Percentiles rank a stretch among this genome's conserved stretches.
These are phyloP conservation scores for Pyrus betulifolia DNA, from an alignment of 306 rosid genomes.

Conservation along the genomic window DNA sequence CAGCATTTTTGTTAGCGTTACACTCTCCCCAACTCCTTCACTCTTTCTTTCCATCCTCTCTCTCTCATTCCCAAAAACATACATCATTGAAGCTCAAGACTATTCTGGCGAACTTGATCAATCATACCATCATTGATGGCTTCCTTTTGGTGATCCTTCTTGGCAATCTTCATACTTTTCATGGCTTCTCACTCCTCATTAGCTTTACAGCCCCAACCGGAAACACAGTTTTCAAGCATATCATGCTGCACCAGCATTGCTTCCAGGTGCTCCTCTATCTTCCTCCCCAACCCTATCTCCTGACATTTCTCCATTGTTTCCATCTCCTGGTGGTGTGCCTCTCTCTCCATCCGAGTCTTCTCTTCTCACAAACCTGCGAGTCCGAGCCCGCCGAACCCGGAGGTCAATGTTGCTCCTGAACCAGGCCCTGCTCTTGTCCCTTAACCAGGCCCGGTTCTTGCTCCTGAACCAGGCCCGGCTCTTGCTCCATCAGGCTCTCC, in stretches of 20 bases:
- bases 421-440: too few species aligned
- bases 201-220: conserved; percentile 9
- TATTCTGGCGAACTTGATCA: conserved; percentile 3
- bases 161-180: conserved; percentile 12
- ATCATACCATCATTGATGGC: conserved; percentile 30
- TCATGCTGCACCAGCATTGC: conserved; percentile 38
- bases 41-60: neutral
- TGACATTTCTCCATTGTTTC: conserved; percentile 44
- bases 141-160: conserved; percentile 21
- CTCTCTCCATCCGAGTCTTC: conserved; percentile 39
- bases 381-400: conserved; percentile 53
- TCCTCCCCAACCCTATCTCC: conserved; percentile 34
- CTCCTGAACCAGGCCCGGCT: conserved; percentile 35
- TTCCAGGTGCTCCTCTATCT: conserved; percentile 21
- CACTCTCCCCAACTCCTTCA: neutral
- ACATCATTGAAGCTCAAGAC: conserved; percentile 5
- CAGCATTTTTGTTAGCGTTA: conserved; percentile 1
- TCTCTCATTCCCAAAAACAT: neutral
- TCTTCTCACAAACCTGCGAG: conserved; percentile 45
- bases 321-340: conserved; percentile 29
- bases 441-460: conserved; percentile 15
- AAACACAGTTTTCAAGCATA: conserved; percentile 22
- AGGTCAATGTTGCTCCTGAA: conserved; percentile 1
- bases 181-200: conserved; percentile 15
- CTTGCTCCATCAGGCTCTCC: conserved; percentile 34